A percentile compares a stretch with the other conserved stretches of the same genome.
Evolutionary conservation across 2,329 filamentous ascomycete genomes (phyloP).

Genomic region (Alternaria alternata): DNA sequence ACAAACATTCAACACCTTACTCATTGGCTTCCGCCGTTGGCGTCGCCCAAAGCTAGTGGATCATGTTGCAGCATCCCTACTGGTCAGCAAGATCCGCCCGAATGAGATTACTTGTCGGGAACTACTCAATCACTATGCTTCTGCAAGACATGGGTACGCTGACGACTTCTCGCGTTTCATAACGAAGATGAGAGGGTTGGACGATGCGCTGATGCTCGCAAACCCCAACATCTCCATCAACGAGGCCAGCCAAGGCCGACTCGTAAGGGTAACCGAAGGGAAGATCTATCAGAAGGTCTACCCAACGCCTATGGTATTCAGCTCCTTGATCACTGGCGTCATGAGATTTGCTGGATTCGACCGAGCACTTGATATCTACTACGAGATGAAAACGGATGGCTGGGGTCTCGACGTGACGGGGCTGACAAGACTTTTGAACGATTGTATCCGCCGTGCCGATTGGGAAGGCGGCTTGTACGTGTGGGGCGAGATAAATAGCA

Average conservation of each 20-base stretch:
- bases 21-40: constrained; percentile 65
- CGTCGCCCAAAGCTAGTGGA: constrained; percentile 35
- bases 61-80: constrained; percentile 41
- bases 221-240: constrained; percentile 50
- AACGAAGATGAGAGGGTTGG: constrained; percentile 53
- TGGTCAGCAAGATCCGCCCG: constrained; percentile 52
- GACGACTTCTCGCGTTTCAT: constrained; percentile 51
- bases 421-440: constrained; percentile 50
- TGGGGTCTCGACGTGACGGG: constrained; percentile 56
- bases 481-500: constrained; percentile 54
- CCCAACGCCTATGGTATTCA: constrained; percentile 56
- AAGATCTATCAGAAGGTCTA: constrained; percentile 55
- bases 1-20: constrained; percentile 74
- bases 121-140: constrained; percentile 53
- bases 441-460: constrained; percentile 52
- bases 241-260: constrained; percentile 34
- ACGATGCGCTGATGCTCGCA: constrained; percentile 52
- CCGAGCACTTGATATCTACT: constrained; percentile 52
- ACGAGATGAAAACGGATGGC: constrained; percentile 54
- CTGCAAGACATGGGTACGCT: constrained; percentile 30
- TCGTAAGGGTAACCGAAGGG: constrained; percentile 30
- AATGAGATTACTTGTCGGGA: constrained; percentile 56
- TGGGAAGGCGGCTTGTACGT: constrained; percentile 47
- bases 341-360: constrained; percentile 57
- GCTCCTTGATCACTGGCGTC: constrained; percentile 52